Conservation (phyloP, 257 asterid species). For the Nicotiana obtusifolia region DNA sequence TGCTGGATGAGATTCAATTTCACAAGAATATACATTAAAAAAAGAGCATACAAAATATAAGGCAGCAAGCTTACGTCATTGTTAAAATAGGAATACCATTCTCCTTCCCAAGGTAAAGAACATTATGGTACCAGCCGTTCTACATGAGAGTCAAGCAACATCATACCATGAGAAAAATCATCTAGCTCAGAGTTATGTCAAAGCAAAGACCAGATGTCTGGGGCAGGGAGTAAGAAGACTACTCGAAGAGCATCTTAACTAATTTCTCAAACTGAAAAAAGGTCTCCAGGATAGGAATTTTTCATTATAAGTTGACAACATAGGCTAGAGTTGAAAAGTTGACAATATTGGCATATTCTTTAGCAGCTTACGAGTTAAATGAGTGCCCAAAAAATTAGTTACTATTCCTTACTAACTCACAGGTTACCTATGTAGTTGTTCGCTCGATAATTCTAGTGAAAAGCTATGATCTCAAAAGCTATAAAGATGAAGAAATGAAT, state of each 20-base stretch:
- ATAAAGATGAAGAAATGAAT: neutral
- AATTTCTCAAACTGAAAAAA: neutral
- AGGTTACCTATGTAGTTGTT: neutral
- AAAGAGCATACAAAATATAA: neutral
- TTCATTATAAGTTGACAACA: neutral
- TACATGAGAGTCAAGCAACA: conserved; percentile 24
- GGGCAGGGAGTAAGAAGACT: neutral
- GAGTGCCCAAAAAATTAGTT: neutral
- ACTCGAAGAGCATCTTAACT: neutral
- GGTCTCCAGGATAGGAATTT: neutral
- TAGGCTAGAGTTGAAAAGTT: neutral
- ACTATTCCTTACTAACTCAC: neutral
- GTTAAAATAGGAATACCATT: conserved; percentile 66
- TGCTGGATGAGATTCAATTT: neutral
- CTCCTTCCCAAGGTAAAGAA: conserved; percentile 73
- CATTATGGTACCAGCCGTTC: conserved; percentile 88
- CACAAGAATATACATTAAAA: neutral
- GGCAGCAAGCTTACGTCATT: conserved; percentile 61
- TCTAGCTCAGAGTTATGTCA: neutral
- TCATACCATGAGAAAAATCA: neutral
- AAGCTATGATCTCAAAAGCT: no score
- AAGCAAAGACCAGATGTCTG: neutral
- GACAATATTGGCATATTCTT: no score
- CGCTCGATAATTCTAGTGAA: neutral
- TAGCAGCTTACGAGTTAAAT: neutral